A percentile compares a stretch with the other conserved stretches of the same genome.
phyloP scores from a whole-genome alignment of 176 grass and related monocot species.

The Urochloa ruziziensis region DNA sequence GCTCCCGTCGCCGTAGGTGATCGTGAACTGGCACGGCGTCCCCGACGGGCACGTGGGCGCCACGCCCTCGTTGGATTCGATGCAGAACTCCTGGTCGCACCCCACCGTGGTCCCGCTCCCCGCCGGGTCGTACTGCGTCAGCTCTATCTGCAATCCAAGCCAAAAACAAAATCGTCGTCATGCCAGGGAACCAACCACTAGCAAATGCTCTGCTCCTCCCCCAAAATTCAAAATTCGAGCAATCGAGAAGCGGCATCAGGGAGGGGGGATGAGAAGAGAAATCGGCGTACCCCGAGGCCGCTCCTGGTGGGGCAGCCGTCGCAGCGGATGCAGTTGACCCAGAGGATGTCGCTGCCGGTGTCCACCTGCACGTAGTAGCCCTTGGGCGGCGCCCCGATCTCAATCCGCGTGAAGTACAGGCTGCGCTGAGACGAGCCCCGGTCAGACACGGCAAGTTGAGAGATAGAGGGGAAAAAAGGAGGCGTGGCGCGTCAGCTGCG shows the following conservation, averaged over 20 bases:
- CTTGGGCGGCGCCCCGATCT: constrained; percentile 74
- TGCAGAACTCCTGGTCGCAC: constrained; percentile 72
- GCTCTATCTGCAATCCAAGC: constrained; percentile 59
- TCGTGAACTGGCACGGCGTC: constrained; percentile 63
- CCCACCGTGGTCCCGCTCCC: constrained; percentile 49
- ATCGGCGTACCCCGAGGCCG: constrained; percentile 61
- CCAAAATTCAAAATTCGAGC: no score
- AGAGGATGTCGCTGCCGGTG: constrained; percentile 91
- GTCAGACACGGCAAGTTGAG: not conserved
- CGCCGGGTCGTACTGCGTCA: constrained; percentile 85
- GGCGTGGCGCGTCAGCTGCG: not conserved
- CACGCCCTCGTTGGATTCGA: constrained; percentile 14
- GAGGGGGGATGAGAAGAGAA: not conserved
- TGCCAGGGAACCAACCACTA: no score
- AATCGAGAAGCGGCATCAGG: not conserved
- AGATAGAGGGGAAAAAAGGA: not conserved
- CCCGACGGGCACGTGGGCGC: constrained; percentile 36
- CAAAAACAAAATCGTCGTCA: not conserved
- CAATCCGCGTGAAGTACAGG: constrained; percentile 79
- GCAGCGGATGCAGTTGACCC: constrained; percentile 96
- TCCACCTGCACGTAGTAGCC: constrained; percentile 95
- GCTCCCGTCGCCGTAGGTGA: constrained; percentile 88
- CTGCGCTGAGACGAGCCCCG: constrained; percentile 28
- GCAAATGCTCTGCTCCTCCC: no score
- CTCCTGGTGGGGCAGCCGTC: constrained; percentile 73